phyloP scores from a whole-genome alignment of 164 flowering plant species.

The Santalum album region DNA sequence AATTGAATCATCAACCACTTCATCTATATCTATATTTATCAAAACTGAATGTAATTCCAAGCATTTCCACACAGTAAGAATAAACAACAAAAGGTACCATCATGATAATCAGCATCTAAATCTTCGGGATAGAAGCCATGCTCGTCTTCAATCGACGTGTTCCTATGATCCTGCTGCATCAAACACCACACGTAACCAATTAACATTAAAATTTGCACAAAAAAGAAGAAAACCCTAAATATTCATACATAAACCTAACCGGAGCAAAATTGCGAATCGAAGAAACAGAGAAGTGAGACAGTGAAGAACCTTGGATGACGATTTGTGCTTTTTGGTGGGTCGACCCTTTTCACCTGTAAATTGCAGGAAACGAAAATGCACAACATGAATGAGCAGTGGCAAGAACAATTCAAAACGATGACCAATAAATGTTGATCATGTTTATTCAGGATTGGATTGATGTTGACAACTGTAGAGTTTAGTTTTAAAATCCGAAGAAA shows the following conservation, averaged over 20 bases:
- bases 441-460: too few relatives aligned
- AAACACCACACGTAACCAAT: neutral
- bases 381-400: neutral
- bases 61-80: neutral
- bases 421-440: too few relatives aligned
- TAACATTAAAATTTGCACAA: neutral
- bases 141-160: slow-evolving; percentile 12
- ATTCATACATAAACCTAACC: neutral
- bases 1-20: neutral
- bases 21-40: neutral
- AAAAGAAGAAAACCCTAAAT: too few relatives aligned
- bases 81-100: slow-evolving; percentile 10
- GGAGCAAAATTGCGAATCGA: neutral
- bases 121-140: slow-evolving; percentile 14
- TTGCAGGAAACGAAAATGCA: neutral
- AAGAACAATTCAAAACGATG: neutral
- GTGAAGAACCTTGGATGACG: slow-evolving; percentile 23
- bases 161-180: slow-evolving; percentile 19
- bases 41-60: neutral
- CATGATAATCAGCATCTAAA: slow-evolving; percentile 13
- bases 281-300: neutral
- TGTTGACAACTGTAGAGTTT: neutral
- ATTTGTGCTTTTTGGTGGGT: slow-evolving; percentile 42
- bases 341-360: slow-evolving; percentile 52
- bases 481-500: neutral